Conservation (phyloP, 202 grass and related monocot species). For the Digitaria exilis region DNA sequence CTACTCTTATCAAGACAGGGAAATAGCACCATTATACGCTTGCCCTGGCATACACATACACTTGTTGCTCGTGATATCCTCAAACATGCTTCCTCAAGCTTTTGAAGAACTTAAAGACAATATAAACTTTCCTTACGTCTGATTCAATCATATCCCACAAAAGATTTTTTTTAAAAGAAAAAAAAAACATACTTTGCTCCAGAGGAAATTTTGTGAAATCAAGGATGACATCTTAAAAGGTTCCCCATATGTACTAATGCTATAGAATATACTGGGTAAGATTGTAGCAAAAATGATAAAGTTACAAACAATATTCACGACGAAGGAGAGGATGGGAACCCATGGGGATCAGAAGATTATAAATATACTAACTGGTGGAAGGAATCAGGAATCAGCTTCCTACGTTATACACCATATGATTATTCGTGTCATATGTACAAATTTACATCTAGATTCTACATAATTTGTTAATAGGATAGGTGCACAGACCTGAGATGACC, state of each 20-base stretch:
- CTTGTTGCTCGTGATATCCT: background rate
- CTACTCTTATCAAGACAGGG: background rate
- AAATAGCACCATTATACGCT: background rate
- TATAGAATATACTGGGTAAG: background rate
- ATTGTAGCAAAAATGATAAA: background rate
- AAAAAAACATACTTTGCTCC: background rate
- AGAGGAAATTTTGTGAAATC: background rate
- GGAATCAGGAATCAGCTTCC: background rate
- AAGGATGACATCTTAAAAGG: background rate
- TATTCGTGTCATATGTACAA: constrained; percentile 46
- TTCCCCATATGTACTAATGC: background rate
- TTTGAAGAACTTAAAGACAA: background rate
- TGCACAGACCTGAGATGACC: constrained; percentile 69
- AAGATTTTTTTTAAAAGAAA: too few relatives aligned
- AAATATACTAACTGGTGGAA: background rate
- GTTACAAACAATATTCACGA: background rate
- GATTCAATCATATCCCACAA: background rate
- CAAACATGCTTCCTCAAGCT: background rate
- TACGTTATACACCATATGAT: constrained; percentile 24
- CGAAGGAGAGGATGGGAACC: background rate
- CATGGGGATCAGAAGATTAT: background rate
- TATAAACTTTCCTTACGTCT: background rate
- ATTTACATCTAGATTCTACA: constrained; percentile 44
- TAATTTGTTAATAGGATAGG: constrained; percentile 35
- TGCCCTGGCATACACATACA: background rate